phyloP scores from a whole-genome alignment of 177 flowering plant genomes.

The Vitis hybrid region DNA sequence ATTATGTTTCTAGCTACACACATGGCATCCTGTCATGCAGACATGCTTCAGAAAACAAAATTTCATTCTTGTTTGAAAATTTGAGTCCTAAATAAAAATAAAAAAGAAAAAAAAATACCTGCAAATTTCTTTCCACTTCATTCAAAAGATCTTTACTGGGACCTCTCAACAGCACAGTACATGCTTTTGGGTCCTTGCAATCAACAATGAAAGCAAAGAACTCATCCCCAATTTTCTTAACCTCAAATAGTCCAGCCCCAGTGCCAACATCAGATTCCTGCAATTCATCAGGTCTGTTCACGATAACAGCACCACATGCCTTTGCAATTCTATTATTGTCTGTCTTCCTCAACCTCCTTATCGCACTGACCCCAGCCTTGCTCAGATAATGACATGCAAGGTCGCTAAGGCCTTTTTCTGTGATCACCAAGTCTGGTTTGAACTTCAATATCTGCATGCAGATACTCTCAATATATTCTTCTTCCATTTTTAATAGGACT shows the following conservation, averaged over 20 bases:
- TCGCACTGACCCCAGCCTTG: conserved; percentile 93
- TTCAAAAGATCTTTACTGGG: conserved; percentile 94
- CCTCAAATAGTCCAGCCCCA: conserved; percentile 91
- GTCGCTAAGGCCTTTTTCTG: conserved; percentile 95
- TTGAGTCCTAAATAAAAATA: neutral
- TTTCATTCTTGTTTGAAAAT: neutral
- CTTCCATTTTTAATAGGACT: conserved; percentile 80
- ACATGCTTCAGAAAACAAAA: conserved; percentile 7
- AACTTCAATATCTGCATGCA: conserved; percentile 79
- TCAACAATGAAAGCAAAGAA: conserved; percentile 86
- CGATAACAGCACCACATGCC: conserved; percentile 92
- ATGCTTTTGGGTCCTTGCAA: conserved; percentile 95
- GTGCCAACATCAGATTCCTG: conserved; percentile 97
- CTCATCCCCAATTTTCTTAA: conserved; percentile 93
- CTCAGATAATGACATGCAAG: conserved; percentile 91
- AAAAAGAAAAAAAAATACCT: conserved; percentile 44
- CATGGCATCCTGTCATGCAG: conserved; percentile 82
- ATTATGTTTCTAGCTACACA: conserved; percentile 89
- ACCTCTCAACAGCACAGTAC: conserved; percentile 87
- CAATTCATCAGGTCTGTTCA: conserved; percentile 90
- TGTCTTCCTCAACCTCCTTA: conserved; percentile 86
- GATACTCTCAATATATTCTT: conserved; percentile 78
- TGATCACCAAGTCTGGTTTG: conserved; percentile 90
- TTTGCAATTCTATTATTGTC: conserved; percentile 97
- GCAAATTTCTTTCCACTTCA: conserved; percentile 95